A percentile compares a stretch with the other conserved stretches of the same genome.
Evolutionary conservation across 2,329 filamentous ascomycete species (phyloP).

Genomic region (Pseudohalonectria lignicola): DNA sequence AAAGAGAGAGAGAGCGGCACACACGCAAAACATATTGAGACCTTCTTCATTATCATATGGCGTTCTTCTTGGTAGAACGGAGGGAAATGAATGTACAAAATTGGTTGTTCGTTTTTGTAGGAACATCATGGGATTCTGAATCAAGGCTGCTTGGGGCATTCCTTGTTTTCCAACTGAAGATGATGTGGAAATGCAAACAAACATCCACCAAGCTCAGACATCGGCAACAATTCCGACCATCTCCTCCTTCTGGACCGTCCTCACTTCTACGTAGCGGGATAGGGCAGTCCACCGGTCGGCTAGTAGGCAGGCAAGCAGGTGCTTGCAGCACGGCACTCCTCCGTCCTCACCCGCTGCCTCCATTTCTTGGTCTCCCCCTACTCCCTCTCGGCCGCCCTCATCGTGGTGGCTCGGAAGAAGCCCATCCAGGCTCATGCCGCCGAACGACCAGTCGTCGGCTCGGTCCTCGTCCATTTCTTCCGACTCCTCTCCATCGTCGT

Average conservation of each 20-base stretch:
- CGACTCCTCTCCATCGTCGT: slow-evolving; percentile 4
- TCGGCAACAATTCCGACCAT: slow-evolving; percentile 57
- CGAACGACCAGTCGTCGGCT: slow-evolving; percentile 16
- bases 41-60: no score
- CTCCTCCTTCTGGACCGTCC: slow-evolving; percentile 48
- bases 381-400: slow-evolving; percentile 1
- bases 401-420: not conserved
- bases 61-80: no score
- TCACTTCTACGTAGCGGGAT: slow-evolving; percentile 41
- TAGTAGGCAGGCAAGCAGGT: slow-evolving; percentile 74
- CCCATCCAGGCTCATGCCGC: slow-evolving; percentile 14
- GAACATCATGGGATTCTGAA: no score
- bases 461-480: slow-evolving; percentile 4
- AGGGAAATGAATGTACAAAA: no score
- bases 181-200: no score
- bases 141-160: no score
- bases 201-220: no score
- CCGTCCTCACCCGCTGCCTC: slow-evolving; percentile 9
- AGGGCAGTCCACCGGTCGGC: slow-evolving; percentile 56
- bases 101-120: no score
- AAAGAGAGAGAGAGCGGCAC: no score
- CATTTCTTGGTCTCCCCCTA: not conserved
- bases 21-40: no score
- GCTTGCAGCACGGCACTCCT: slow-evolving; percentile 63
- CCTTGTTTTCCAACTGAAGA: no score